Evolutionary conservation across 1,139 yeast genomes (phyloP).

Genomic region (Geotrichum citri-aurantii): DNA sequence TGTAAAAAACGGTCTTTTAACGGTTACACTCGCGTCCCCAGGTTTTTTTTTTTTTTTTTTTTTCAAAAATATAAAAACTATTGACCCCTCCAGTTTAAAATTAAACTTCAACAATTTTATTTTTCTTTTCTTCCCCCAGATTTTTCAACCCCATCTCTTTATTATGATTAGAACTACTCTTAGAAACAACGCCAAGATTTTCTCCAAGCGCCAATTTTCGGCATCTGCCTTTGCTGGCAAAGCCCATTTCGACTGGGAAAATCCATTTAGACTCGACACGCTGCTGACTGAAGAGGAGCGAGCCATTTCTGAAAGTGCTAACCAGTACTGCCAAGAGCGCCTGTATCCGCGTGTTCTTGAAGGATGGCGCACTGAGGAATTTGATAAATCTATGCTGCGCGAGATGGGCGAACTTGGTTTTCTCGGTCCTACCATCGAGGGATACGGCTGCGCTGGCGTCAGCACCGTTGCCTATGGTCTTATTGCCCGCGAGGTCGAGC

Average conservation of each 20-base stretch:
- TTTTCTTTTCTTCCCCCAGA: neutral
- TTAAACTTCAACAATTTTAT: neutral
- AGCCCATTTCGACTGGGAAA: conserved; percentile 36
- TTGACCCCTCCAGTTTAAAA: neutral
- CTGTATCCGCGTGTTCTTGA: conserved; percentile 40
- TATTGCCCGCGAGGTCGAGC: conserved; percentile 43
- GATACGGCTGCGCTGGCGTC: conserved; percentile 43
- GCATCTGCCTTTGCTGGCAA: conserved; percentile 16
- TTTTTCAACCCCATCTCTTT: neutral
- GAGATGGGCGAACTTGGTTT: conserved; percentile 43
- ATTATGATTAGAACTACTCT: conserved; percentile 8
- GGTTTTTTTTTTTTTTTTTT: neutral
- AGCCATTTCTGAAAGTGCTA: conserved; percentile 39
- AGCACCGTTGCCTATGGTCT: conserved; percentile 41
- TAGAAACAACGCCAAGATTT: neutral
- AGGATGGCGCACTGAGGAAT: conserved; percentile 39
- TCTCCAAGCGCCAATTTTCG: conserved; percentile 10
- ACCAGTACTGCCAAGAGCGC: conserved; percentile 38
- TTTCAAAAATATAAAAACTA: neutral
- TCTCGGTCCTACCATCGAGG: conserved; percentile 40
- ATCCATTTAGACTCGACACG: conserved; percentile 37
- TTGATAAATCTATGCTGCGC: conserved; percentile 36
- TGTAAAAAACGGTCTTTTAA: too few relatives aligned
- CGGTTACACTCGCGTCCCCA: neutral
- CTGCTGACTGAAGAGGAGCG: conserved; percentile 40